These are phyloP conservation scores for Westerdykella sp. DNA, from an alignment of 2,329 filamentous ascomycete species.

Conservation along the genomic window DNA sequence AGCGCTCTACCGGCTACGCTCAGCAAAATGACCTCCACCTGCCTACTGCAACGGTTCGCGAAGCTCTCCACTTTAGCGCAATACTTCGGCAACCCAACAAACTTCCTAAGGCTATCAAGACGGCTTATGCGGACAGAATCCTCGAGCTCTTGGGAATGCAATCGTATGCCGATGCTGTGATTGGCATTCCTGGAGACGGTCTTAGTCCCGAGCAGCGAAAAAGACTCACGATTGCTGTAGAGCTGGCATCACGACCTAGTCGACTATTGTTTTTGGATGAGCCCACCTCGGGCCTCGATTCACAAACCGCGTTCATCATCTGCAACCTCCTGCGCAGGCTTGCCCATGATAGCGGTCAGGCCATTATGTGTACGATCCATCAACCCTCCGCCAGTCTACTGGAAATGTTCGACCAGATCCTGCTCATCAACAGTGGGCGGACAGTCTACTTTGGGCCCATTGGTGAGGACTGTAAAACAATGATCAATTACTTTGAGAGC, in stretches of 20 bases:
- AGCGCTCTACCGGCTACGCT: conserved; percentile 30
- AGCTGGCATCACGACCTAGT: conserved; percentile 32
- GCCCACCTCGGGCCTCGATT: conserved; percentile 64
- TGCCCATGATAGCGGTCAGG: conserved; percentile 52
- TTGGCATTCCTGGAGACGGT: conserved; percentile 20
- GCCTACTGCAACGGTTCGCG: conserved; percentile 21
- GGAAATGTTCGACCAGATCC: conserved; percentile 72
- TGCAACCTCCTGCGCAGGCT: conserved; percentile 11
- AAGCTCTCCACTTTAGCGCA: conserved; percentile 27
- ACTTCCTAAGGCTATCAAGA: conserved; percentile 16
- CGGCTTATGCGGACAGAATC: conserved; percentile 23
- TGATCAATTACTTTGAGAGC: conserved; percentile 66
- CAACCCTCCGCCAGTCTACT: conserved; percentile 85
- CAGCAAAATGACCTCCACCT: conserved; percentile 31
- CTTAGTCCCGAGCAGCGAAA: conserved; percentile 53
- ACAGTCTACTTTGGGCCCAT: conserved; percentile 75
- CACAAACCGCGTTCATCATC: conserved; percentile 22
- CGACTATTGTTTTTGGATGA: conserved; percentile 47
- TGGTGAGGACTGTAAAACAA: conserved; percentile 57
- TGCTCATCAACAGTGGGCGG: conserved; percentile 65
- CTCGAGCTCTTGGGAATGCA: conserved; percentile 23
- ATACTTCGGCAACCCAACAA: conserved; percentile 23
- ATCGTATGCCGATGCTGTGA: conserved; percentile 21
- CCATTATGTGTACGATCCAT: conserved; percentile 60
- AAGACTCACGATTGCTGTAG: conserved; percentile 54